phyloP scores from a whole-genome alignment of 345 rosid genomes.

The Stellera chamaejasme region DNA sequence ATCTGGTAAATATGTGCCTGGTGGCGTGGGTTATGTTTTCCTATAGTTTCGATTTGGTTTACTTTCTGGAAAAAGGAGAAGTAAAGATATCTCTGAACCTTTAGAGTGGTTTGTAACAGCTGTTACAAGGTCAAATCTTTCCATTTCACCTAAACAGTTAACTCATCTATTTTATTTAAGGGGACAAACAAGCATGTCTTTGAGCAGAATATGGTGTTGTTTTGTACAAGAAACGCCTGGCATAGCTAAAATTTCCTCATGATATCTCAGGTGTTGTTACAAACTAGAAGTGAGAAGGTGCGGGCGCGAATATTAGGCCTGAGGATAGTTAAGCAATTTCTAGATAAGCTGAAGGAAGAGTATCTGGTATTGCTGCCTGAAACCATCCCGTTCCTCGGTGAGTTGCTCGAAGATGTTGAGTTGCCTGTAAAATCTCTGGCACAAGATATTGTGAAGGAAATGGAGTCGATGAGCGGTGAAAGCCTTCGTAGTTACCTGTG shows the following conservation, averaged over 20 bases:
- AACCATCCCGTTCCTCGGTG: constrained; percentile 86
- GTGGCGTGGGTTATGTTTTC: too few relatives aligned
- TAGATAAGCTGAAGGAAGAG: constrained; percentile 83
- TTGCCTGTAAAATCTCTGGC: constrained; percentile 70
- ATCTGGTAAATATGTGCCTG: too few relatives aligned
- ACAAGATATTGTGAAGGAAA: constrained; percentile 73
- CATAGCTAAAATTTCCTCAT: too few relatives aligned
- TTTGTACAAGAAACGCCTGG: not conserved
- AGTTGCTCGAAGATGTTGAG: constrained; percentile 80
- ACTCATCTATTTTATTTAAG: not conserved
- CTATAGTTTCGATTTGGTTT: too few relatives aligned
- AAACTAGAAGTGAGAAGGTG: constrained; percentile 80
- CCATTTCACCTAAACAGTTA: too few relatives aligned
- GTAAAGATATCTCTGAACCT: too few relatives aligned
- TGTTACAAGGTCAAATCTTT: too few relatives aligned
- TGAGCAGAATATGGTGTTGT: not conserved
- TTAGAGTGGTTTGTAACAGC: too few relatives aligned
- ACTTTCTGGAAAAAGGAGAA: too few relatives aligned
- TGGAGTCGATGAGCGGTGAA: constrained; percentile 93
- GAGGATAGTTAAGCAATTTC: constrained; percentile 58
- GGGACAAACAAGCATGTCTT: not conserved
- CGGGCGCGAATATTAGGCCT: constrained; percentile 69
- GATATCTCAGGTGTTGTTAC: constrained; percentile 62
- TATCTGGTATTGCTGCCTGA: constrained; percentile 70
- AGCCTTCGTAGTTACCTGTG: constrained; percentile 56